phyloP scores from a whole-genome alignment of 495 filamentous ascomycete genomes.

The Hyaloscypha hepaticicola region DNA sequence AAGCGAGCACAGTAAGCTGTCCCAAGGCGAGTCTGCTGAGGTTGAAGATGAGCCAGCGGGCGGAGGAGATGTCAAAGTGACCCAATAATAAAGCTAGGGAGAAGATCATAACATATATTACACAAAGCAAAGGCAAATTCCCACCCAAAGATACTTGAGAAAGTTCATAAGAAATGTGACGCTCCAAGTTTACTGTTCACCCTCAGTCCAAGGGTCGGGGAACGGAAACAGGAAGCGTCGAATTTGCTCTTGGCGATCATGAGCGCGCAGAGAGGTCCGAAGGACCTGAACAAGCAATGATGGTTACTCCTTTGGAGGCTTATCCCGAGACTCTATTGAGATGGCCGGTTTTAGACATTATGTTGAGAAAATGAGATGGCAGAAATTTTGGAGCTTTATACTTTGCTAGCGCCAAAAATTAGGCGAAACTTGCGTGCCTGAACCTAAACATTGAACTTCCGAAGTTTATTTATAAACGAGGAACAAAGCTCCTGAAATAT shows the following conservation, averaged over 20 bases:
- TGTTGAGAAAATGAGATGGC: slow-evolving; percentile 49
- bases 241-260: slow-evolving; percentile 88
- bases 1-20: slow-evolving; percentile 76
- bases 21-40: slow-evolving; percentile 76
- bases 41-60: slow-evolving; percentile 85
- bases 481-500: no score
- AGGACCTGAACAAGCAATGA: slow-evolving; percentile 96
- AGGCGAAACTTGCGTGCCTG: not conserved
- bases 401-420: slow-evolving; percentile 11
- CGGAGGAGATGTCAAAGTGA: slow-evolving; percentile 37
- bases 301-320: slow-evolving; percentile 51
- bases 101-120: not conserved
- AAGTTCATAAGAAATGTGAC: slow-evolving; percentile 23
- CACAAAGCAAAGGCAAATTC: not conserved
- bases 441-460: not conserved
- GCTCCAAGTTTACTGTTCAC: slow-evolving; percentile 40
- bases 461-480: not conserved
- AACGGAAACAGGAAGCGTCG: slow-evolving; percentile 65
- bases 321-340: slow-evolving; percentile 99
- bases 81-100: not conserved
- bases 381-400: slow-evolving; percentile 21
- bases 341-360: slow-evolving; percentile 82
- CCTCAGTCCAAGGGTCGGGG: slow-evolving; percentile 58
- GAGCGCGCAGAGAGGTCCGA: slow-evolving; percentile 91
- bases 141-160: not conserved